These are phyloP conservation scores for Monilinia polystroma DNA, from an alignment of 2,329 filamentous ascomycete genomes.

Conservation along the genomic window DNA sequence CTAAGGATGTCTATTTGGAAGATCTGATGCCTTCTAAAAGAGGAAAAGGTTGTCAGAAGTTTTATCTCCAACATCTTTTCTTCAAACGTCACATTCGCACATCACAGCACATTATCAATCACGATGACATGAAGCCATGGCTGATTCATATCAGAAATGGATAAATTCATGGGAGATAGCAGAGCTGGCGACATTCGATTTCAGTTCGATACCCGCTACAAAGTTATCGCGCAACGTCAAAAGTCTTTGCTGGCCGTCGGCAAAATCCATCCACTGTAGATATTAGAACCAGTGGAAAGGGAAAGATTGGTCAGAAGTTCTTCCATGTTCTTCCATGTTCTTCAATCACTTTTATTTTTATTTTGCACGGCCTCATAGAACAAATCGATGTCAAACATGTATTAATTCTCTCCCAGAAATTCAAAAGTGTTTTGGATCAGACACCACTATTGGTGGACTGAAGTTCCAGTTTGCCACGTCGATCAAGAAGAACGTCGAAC, in stretches of 20 bases:
- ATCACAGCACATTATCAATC: neutral
- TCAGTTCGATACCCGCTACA: slow-evolving; percentile 43
- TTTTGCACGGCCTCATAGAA: neutral
- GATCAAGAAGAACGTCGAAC: slow-evolving; percentile 42
- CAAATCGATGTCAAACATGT: neutral
- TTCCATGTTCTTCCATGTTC: slow-evolving; percentile 2
- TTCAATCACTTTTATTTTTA: neutral
- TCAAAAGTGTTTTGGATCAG: slow-evolving; percentile 38
- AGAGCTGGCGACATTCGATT: slow-evolving; percentile 30
- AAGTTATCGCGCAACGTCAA: slow-evolving; percentile 52
- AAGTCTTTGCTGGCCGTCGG: slow-evolving; percentile 47
- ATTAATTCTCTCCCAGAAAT: slow-evolving; percentile 24
- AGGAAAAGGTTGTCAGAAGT: slow-evolving; percentile 14
- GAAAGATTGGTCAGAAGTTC: slow-evolving; percentile 13
- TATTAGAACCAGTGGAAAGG: slow-evolving; percentile 13
- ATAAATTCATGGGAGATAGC: slow-evolving; percentile 26
- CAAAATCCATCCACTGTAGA: slow-evolving; percentile 35
- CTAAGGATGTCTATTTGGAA: slow-evolving; percentile 39
- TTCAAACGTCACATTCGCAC: neutral
- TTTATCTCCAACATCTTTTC: neutral
- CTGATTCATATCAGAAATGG: slow-evolving; percentile 17
- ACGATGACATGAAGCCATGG: neutral
- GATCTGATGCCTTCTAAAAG: slow-evolving; percentile 22
- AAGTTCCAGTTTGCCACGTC: slow-evolving; percentile 34
- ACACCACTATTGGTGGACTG: slow-evolving; percentile 51